Percentiles rank a stretch among this genome's conserved stretches.
Conservation (phyloP, 2,329 filamentous ascomycete genomes). For the Bretziella fagacearum region DNA sequence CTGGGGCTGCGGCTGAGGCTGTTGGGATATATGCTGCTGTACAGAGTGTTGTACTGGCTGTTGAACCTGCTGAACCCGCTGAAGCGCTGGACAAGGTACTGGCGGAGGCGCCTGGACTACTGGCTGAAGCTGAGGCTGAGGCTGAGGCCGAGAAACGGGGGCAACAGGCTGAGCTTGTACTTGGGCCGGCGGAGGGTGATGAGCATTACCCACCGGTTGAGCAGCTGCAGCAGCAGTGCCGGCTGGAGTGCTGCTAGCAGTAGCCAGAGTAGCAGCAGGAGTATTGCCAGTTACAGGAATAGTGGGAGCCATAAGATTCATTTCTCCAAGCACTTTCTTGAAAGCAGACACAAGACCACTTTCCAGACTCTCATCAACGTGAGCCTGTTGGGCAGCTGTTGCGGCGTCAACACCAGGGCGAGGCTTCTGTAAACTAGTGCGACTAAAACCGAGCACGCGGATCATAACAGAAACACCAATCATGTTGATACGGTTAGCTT, state of each 20-base stretch:
- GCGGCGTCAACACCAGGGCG: conserved; percentile 20
- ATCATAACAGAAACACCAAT: conserved; percentile 34
- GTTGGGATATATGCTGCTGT: not conserved
- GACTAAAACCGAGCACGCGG: conserved; percentile 31
- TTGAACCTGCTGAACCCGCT: conserved; percentile 2
- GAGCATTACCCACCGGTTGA: not conserved
- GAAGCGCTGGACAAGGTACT: no score
- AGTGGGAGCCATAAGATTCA: conserved; percentile 19
- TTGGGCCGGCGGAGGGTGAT: not conserved
- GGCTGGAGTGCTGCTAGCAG: not conserved
- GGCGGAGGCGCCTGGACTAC: not conserved
- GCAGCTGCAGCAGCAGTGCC: not conserved
- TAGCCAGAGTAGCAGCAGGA: conserved; percentile 5
- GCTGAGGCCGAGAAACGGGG: no score
- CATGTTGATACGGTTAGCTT: conserved; percentile 28
- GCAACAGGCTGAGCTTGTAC: not conserved
- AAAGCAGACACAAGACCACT: conserved; percentile 27
- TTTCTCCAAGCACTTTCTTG: conserved; percentile 24
- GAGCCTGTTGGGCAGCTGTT: conserved; percentile 16
- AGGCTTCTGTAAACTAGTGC: conserved; percentile 26
- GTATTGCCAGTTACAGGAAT: conserved; percentile 2
- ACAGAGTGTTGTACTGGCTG: not conserved
- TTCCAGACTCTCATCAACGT: conserved; percentile 25
- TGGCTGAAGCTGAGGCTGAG: not conserved
- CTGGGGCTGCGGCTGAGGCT: not conserved